A percentile compares a stretch with the other conserved stretches of the same genome.
These are phyloP conservation scores for Rhipidocladum racemiflorum DNA, from an alignment of 176 grass and related monocot genomes.

Conservation along the genomic window DNA sequence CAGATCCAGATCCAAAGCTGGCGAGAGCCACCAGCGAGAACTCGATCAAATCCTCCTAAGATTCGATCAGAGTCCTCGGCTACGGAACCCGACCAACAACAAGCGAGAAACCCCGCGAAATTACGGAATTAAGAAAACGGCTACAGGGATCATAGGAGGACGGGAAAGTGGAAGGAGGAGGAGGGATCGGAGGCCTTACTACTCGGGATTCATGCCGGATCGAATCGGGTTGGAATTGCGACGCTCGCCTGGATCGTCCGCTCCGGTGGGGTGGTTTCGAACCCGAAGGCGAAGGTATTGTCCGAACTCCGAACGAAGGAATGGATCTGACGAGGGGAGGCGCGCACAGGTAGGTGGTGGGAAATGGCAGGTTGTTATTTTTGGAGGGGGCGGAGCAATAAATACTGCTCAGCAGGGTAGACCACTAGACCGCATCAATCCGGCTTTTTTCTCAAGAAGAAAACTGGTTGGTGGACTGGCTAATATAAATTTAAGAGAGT, in stretches of 20 bases:
- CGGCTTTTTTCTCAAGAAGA: too few relatives aligned
- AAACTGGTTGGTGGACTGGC: too few relatives aligned
- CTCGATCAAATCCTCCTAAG: neutral
- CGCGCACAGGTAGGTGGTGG: neutral
- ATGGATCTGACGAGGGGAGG: constrained; percentile 26
- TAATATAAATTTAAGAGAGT: too few relatives aligned
- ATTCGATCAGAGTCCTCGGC: neutral
- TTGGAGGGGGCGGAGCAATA: constrained; percentile 12
- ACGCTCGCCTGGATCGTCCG: neutral
- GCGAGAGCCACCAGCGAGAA: neutral
- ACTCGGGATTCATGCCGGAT: constrained; percentile 64
- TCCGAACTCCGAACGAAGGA: neutral
- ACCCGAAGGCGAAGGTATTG: constrained; percentile 4
- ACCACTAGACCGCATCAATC: too few relatives aligned
- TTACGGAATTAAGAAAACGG: neutral
- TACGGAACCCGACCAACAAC: neutral
- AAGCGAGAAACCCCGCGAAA: neutral
- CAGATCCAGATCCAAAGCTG: constrained; percentile 40
- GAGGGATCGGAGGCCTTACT: constrained; percentile 40
- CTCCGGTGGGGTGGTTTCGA: constrained; percentile 1
- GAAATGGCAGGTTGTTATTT: constrained; percentile 15
- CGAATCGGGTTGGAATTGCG: neutral
- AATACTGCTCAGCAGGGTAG: too few relatives aligned
- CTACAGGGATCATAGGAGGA: neutral
- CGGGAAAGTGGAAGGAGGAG: neutral